Base-by-base conservation (phyloP, 1,284 basidiomycete genomes). In the Taiwanofungus camphoratus region DNA sequence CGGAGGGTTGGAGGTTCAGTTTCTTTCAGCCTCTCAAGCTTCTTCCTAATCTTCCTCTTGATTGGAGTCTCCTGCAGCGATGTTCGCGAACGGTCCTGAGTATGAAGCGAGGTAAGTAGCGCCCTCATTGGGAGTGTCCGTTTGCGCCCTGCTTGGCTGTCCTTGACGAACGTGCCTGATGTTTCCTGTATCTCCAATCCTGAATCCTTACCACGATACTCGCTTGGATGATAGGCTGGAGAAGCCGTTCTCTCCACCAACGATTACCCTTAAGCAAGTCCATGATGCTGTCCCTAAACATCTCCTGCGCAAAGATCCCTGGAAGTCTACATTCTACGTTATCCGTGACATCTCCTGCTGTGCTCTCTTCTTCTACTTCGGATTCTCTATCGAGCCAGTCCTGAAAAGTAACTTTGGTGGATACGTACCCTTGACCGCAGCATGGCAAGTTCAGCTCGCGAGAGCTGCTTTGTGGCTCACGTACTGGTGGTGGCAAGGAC, bases 401-500 rank as follows among this genome's bases (percentile, higher is more conserved):
- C 48, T 56, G 23, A 50, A 36, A 29, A 49, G 52, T 36, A 47
- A 51, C 36, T 49, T 58, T 46, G 50, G 52, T 16, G 52, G 52
- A 27, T 42, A 46, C 29, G 41, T 59, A 22, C 49, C 54, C 36
- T 31, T 56, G 34, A 41, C 50, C 6, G 38, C 51, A 31, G 32
- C 48, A 36, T 60, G 49, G 54, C 48, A 50, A 37, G 36, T 53
- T 22, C 33, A 50, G 5, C 22, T 61, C 12, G 24, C 65, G 12
- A 54, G 62, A 15, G 48, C 52, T 11, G 16, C 49, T 16, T 48
- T 71, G 5, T 74, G 72, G 71, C 19, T 65, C 12, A 47, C 59
- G 5, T 74, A 74, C 46, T 74, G 73, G 73, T 67, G 66, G 49
- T 72, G 68, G 63, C 72, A 74, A 53, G 69, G 73, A 12, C 59